Conservation (phyloP, 441 rosid species). For the Arabidopsis hybrid region DNA sequence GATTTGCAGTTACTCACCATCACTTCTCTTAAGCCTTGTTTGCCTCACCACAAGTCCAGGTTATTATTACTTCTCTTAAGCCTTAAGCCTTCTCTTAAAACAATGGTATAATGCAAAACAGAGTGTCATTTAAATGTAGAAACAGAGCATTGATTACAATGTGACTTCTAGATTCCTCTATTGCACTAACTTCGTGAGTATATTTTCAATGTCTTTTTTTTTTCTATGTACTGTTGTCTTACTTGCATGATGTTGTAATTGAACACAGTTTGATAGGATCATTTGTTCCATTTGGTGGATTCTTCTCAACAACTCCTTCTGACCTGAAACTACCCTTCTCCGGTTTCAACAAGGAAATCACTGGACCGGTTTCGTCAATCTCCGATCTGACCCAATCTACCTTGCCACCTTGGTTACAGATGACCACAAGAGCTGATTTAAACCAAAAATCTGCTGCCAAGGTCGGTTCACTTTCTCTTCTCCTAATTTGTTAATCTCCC, state of each 20-base stretch:
- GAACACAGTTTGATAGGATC: constrained; percentile 80
- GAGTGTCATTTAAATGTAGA: neutral
- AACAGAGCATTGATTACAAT: neutral
- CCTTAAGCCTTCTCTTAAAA: neutral
- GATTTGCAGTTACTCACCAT: constrained; percentile 79
- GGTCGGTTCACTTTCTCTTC: constrained; percentile 48
- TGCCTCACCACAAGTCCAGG: constrained; percentile 77
- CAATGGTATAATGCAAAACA: neutral
- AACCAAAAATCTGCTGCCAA: constrained; percentile 48
- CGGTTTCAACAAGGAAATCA: constrained; percentile 49
- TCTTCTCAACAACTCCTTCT: constrained; percentile 71
- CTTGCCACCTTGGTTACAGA: constrained; percentile 78
- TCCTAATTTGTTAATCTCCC: neutral
- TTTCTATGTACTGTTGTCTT: neutral
- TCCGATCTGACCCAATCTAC: constrained; percentile 66
- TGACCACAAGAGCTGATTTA: constrained; percentile 52
- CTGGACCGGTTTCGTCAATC: constrained; percentile 52
- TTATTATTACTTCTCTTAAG: constrained; percentile 16
- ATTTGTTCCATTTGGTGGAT: constrained; percentile 92
- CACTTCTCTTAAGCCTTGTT: constrained; percentile 53
- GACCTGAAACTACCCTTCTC: constrained; percentile 58
- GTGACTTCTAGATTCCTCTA: constrained; percentile 12
- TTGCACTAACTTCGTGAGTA: constrained; percentile 26
- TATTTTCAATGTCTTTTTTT: neutral
- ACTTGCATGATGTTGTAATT: too few species aligned